phyloP scores from a whole-genome alignment of 2,329 filamentous ascomycete genomes.

The Botrytis galanthina region DNA sequence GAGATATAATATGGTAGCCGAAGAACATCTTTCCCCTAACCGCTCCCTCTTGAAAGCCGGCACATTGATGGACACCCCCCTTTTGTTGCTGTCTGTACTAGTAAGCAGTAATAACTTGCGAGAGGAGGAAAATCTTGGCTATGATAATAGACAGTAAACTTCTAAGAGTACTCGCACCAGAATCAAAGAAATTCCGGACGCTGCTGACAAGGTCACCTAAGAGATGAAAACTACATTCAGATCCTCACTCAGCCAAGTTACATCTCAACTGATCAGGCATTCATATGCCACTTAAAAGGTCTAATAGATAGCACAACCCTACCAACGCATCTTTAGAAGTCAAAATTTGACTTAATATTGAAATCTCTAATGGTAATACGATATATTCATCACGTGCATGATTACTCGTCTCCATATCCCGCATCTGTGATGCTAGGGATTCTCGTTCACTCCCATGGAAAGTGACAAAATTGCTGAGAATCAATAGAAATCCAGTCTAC shows the following conservation, averaged over 20 bases:
- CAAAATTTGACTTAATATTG: neutral
- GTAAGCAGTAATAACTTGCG: neutral
- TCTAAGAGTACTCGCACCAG: neutral
- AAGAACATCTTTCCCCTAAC: neutral
- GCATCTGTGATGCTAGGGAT: neutral
- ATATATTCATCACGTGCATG: no score
- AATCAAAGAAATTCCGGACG: neutral
- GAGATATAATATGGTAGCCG: neutral
- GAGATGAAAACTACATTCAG: neutral
- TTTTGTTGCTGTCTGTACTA: accelerated
- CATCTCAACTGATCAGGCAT: neutral
- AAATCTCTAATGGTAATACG: no score
- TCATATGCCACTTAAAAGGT: neutral
- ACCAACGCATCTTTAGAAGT: neutral
- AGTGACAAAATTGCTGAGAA: neutral
- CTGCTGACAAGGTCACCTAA: neutral
- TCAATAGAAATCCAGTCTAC: neutral
- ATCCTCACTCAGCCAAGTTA: neutral
- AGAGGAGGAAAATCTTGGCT: neutral
- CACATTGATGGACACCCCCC: neutral
- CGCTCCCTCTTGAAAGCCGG: neutral
- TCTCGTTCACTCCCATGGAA: neutral
- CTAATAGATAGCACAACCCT: neutral
- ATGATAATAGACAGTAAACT: neutral
- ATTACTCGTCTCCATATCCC: neutral